Conservation (phyloP, 768 basidiomycete species). For the Auriscalpium orientale region DNA sequence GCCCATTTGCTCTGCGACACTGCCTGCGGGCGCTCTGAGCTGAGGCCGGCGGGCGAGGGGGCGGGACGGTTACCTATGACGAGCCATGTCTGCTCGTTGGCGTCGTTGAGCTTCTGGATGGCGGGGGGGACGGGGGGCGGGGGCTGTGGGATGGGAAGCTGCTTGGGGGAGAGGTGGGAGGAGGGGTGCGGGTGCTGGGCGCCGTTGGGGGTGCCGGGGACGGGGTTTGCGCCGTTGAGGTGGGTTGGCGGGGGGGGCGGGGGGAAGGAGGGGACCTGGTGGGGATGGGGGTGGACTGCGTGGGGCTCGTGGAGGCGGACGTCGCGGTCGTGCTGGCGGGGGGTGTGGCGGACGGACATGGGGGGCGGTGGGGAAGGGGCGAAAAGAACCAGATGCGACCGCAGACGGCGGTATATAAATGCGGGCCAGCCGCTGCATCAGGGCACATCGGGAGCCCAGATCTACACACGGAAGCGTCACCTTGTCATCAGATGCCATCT, state of each 20-base stretch:
- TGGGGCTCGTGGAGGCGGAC: conserved; percentile 56
- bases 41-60: conserved; percentile 10
- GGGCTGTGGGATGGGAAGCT: conserved; percentile 17
- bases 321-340: conserved; percentile 55
- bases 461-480: conserved; percentile 13
- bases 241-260: conserved; percentile 36
- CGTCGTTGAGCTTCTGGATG: conserved; percentile 71
- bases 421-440: conserved; percentile 35
- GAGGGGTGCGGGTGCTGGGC: conserved; percentile 28
- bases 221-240: conserved; percentile 46
- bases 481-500: conserved; percentile 19
- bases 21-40: conserved; percentile 46
- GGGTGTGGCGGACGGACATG: conserved; percentile 57
- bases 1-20: conserved; percentile 92
- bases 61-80: conserved; percentile 60
- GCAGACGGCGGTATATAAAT: conserved; percentile 17
- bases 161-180: conserved; percentile 31
- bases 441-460: conserved; percentile 41
- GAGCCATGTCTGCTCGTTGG: conserved; percentile 95
- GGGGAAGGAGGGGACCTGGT: conserved; percentile 35
- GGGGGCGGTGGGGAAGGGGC: conserved; percentile 23
- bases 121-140: conserved; percentile 27
- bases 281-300: conserved; percentile 34
- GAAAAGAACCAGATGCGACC: conserved; percentile 17
- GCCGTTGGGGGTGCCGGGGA: conserved; percentile 40